These are phyloP conservation scores for Suhomyces sp. DNA, from an alignment of 805 yeast species.

Conservation along the genomic window DNA sequence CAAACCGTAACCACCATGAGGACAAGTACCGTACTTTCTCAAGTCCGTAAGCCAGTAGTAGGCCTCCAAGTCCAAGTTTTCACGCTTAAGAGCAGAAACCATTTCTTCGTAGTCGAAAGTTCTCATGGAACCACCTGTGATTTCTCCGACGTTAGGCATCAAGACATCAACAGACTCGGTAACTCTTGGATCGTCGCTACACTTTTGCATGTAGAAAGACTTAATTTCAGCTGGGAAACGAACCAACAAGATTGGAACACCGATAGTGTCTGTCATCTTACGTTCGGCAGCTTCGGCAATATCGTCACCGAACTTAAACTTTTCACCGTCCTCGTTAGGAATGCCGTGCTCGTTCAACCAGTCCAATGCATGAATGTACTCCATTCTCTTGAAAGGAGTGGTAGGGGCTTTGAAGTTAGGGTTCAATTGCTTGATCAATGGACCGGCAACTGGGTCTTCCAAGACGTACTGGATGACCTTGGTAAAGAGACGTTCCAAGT, in stretches of 20 bases:
- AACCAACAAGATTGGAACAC: slow-evolving; percentile 86
- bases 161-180: slow-evolving; percentile 97
- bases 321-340: slow-evolving; percentile 90
- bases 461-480: slow-evolving; percentile 69
- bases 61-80: slow-evolving; percentile 73
- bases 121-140: slow-evolving; percentile 99
- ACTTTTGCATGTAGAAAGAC: slow-evolving; percentile 96
- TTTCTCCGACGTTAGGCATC: slow-evolving; percentile 99
- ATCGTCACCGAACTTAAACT: slow-evolving; percentile 96
- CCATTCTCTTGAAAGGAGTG: slow-evolving; percentile 87
- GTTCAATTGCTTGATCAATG: slow-evolving; percentile 85
- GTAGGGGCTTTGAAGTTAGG: slow-evolving; percentile 83
- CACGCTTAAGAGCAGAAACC: slow-evolving; percentile 88
- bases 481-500: slow-evolving; percentile 77
- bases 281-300: slow-evolving; percentile 99
- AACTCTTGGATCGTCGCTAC: slow-evolving; percentile 85
- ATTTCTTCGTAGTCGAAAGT: slow-evolving; percentile 78
- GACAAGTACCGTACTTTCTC: slow-evolving; percentile 95
- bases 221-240: slow-evolving; percentile 97
- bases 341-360: slow-evolving; percentile 97
- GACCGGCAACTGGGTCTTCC: slow-evolving; percentile 91
- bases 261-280: slow-evolving; percentile 93
- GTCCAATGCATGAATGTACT: slow-evolving; percentile 83
- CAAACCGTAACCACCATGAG: slow-evolving; percentile 98
- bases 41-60: slow-evolving; percentile 97